Conservation (phyloP, 768 basidiomycete species). For the Trametes cingulata region DNA sequence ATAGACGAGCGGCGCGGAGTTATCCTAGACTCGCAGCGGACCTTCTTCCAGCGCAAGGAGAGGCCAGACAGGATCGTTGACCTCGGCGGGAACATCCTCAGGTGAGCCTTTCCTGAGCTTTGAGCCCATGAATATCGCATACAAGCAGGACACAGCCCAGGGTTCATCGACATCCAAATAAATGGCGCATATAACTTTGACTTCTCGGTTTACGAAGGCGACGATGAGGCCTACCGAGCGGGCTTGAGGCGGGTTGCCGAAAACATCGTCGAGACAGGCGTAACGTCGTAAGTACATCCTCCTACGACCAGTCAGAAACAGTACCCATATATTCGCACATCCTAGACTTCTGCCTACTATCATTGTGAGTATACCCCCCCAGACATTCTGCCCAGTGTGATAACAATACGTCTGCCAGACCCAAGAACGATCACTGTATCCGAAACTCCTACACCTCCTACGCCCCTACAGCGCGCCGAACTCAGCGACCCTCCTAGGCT, state of each 20-base stretch:
- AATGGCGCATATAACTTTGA: slow-evolving; percentile 90
- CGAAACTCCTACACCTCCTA: slow-evolving; percentile 66
- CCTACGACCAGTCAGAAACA: slow-evolving; percentile 3
- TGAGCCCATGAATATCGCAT: too few relatives aligned
- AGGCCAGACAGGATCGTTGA: slow-evolving; percentile 67
- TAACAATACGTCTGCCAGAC: slow-evolving; percentile 46
- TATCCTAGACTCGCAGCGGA: slow-evolving; percentile 73
- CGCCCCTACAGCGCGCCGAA: slow-evolving; percentile 61
- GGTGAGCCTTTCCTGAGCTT: slow-evolving; percentile 39
- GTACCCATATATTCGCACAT: slow-evolving; percentile 3
- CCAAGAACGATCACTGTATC: slow-evolving; percentile 74
- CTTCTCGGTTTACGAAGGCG: slow-evolving; percentile 78
- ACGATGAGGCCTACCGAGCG: slow-evolving; percentile 64
- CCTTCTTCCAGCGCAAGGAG: slow-evolving; percentile 63
- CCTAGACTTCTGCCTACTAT: slow-evolving; percentile 39
- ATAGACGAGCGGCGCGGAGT: slow-evolving; percentile 73
- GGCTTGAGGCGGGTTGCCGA: slow-evolving; percentile 73
- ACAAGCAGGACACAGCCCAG: slow-evolving; percentile 54
- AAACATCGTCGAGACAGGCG: slow-evolving; percentile 83
- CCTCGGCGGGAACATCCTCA: slow-evolving; percentile 75
- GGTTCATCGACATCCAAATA: slow-evolving; percentile 85
- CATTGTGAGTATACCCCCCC: slow-evolving; percentile 48
- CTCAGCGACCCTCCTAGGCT: slow-evolving; percentile 79
- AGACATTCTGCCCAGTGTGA: neutral
- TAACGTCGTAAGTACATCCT: slow-evolving; percentile 74